phyloP scores from a whole-genome alignment of 208 protist genomes.

The Leishmania guyanensis region DNA sequence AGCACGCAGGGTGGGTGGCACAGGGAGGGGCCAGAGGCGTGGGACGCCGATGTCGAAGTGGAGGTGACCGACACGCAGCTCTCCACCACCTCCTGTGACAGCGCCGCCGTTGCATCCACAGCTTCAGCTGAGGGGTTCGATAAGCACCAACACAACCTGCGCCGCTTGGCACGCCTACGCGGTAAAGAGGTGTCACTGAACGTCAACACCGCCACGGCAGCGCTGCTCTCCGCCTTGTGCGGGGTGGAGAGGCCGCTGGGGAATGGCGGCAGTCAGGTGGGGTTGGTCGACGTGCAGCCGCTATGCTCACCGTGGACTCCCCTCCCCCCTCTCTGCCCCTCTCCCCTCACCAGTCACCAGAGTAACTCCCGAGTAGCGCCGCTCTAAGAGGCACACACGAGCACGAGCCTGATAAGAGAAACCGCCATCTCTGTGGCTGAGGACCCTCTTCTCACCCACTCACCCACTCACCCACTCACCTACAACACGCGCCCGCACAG shows the following conservation, averaged over 20 bases:
- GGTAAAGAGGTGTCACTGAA: constrained; percentile 77
- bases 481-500: neutral
- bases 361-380: neutral
- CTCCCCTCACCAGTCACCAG: neutral
- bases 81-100: neutral
- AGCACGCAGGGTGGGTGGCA: neutral
- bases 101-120: neutral
- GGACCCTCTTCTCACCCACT: neutral
- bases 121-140: constrained; percentile 5
- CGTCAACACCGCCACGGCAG: constrained; percentile 74
- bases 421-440: neutral
- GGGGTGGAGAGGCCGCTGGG: constrained; percentile 19
- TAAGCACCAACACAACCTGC: constrained; percentile 18
- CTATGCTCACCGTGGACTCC: neutral
- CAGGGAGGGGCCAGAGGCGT: neutral
- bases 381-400: neutral
- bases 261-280: neutral
- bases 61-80: neutral
- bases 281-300: constrained; percentile 8
- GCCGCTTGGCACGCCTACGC: constrained; percentile 29
- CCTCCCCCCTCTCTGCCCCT: neutral
- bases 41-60: neutral
- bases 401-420: neutral
- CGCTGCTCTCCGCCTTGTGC: constrained; percentile 52
- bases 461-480: neutral